phyloP scores from a whole-genome alignment of 2,329 filamentous ascomycete species.

The Calonectria ilicicola region DNA sequence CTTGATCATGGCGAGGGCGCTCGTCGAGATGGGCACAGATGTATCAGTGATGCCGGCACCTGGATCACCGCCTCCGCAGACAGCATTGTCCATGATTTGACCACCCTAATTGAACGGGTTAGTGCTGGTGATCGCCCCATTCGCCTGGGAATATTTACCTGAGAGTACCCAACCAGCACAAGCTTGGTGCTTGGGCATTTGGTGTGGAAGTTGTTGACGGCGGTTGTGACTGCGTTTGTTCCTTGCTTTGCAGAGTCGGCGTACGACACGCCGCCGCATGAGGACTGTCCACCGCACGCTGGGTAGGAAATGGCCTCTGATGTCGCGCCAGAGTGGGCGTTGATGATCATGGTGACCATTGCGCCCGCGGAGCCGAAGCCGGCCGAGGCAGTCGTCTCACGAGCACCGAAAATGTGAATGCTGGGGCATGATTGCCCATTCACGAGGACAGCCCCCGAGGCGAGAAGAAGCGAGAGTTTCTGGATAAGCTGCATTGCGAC shows the following conservation, averaged over 20 bases:
- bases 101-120: conserved; percentile 58
- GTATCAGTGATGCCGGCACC: conserved; percentile 59
- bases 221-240: conserved; percentile 67
- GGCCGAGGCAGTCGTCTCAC: conserved; percentile 61
- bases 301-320: conserved; percentile 44
- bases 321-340: conserved; percentile 18
- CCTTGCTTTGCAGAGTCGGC: conserved; percentile 69
- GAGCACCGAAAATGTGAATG: conserved; percentile 60
- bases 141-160: conserved; percentile 49
- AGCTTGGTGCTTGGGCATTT: conserved; percentile 68
- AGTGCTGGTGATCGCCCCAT: fast-evolving
- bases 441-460: conserved; percentile 24
- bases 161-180: conserved; percentile 72
- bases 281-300: conserved; percentile 71
- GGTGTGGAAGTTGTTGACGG: conserved; percentile 69
- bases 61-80: conserved; percentile 69
- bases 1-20: conserved; percentile 67
- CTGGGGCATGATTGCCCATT: conserved; percentile 49
- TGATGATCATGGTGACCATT: conserved; percentile 61
- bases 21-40: conserved; percentile 55
- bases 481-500: background rate
- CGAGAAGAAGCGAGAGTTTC: background rate
- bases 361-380: conserved; percentile 65
- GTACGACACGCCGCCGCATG: conserved; percentile 71
- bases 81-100: conserved; percentile 73